Evolutionary conservation across 148 eudicot species (phyloP), one percentile per base, ranked within the genome.

Genomic region (Tetragonia tetragonoides): DNA sequence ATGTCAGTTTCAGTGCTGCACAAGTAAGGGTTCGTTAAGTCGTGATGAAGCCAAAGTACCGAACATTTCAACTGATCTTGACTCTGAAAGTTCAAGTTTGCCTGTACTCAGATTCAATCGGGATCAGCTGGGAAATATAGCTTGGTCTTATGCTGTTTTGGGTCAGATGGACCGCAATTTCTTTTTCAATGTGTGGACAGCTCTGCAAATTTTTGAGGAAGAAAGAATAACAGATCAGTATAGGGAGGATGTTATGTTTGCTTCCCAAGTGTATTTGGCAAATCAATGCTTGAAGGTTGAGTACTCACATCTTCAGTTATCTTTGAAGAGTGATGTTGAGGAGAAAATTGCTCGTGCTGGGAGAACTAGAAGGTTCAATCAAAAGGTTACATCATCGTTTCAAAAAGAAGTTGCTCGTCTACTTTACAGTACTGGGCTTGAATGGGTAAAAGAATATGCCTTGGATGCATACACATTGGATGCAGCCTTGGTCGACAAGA

Each of bases 351-450:
- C 79, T 57, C 83, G 85, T 80, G 93, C 97, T 20, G 93, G 97
- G 42, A 95, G 85, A 86, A 88, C 97, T n/a, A 90, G 82, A 81
- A 87, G 92, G 81, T 95, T 93, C 73, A 95, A 93, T 84, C 91
- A 90, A 80, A 95, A 86, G 78, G 84, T 85, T 57, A 91, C 94
- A 8, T 95, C 99, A 44, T 88, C 94, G 9, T 95, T 95, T 69
- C 99, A 95, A 85, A 95, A 89, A 81, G 99, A 95, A 82, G 97
- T 95, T 59, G 87, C 79, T 23, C 94, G 99, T 65, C 92, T 91
- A 82, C 94, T 95, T 68, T 72, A 85, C 66, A 80, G 90, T 82
- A 95, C 99, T 23, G 99, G 99, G 60, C 84, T 93, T 54, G 89
- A 95, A 70, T 95, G 97, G 97, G 85, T 86, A 7, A 89, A 83